These are phyloP conservation scores for Oryza meyeriana DNA, from an alignment of 176 grass and related monocot genomes.

Conservation along the genomic window DNA sequence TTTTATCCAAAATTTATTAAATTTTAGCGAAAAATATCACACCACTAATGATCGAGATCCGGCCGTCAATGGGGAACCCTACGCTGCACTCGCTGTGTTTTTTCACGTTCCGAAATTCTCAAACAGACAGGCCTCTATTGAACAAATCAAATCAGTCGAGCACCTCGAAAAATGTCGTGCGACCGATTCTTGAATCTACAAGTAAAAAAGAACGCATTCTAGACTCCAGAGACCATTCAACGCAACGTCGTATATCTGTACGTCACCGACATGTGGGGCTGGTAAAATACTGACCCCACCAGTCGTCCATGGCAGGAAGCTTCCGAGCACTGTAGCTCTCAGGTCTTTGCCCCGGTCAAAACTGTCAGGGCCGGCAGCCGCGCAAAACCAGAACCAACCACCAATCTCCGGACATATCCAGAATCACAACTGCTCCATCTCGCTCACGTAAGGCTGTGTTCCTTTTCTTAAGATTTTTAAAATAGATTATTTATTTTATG, in stretches of 20 bases:
- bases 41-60: too few relatives aligned
- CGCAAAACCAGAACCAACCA: background rate
- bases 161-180: background rate
- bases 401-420: constrained; percentile 18
- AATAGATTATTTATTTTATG: too few relatives aligned
- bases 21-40: too few relatives aligned
- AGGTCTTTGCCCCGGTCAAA: constrained; percentile 24
- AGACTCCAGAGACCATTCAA: background rate
- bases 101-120: background rate
- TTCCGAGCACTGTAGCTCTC: background rate
- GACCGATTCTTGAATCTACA: background rate
- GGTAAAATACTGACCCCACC: background rate
- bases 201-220: background rate
- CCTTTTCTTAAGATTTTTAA: too few relatives aligned
- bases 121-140: background rate
- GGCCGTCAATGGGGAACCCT: too few relatives aligned
- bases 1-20: too few relatives aligned
- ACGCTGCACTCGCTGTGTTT: background rate
- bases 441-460: background rate
- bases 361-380: background rate
- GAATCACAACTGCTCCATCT: background rate
- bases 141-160: constrained; percentile 11
- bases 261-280: background rate
- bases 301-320: background rate
- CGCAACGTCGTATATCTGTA: background rate